Base-by-base conservation (phyloP, 2,329 filamentous ascomycete species). In the Hortaea werneckii region DNA sequence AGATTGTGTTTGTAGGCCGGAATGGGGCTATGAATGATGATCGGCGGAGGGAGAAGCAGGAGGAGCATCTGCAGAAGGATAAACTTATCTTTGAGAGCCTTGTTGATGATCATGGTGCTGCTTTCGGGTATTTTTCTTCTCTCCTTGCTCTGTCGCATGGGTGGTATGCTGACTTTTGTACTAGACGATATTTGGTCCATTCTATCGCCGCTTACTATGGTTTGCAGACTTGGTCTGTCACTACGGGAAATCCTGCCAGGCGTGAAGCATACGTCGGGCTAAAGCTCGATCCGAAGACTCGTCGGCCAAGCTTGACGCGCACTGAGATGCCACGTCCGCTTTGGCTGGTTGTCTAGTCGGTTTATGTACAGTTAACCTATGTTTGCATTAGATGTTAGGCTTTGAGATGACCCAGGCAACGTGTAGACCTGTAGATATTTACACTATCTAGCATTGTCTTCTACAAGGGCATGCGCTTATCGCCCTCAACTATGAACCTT, bases 141-240 rank as follows among this genome's bases (percentile, higher is more conserved):
- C 10, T 37, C 3, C n/a, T 29, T 29, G 13, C 28, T 12, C 27
- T 30, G 40, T 2, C n/a, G n/a, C 9, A 35, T 9, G 8, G 2
- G 2, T 2, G 2, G 2, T 9, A 4, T 35, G 32, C 32, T n/a
- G 8, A n/a, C 32, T 35, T 35, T 35, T 2, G 2, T 2, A n/a
- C 32, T 35, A 90, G 85, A 54, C 85, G 90, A 52, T 96, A 89
- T 85, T 78, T 96, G 44, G 87, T 94, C 1, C 89, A 96, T 66
- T 85, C 86, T 47, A 89, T 96, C 52, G 90, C 87, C 7, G 79
- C 83, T 37, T 96, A 96, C 65, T 96, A 96, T 62, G 89, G 88
- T 39, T 75, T 95, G 46, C 78, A 81, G 50, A 95, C 89, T 13
- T 87, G 82, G 70, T 89, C 85, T 4, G 78, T 90, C 49, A 84